Percentiles rank a stretch among this genome's conserved stretches.
phyloP scores from a whole-genome alignment of 495 filamentous ascomycete genomes.

The Podospora bellae-mahoneyi region DNA sequence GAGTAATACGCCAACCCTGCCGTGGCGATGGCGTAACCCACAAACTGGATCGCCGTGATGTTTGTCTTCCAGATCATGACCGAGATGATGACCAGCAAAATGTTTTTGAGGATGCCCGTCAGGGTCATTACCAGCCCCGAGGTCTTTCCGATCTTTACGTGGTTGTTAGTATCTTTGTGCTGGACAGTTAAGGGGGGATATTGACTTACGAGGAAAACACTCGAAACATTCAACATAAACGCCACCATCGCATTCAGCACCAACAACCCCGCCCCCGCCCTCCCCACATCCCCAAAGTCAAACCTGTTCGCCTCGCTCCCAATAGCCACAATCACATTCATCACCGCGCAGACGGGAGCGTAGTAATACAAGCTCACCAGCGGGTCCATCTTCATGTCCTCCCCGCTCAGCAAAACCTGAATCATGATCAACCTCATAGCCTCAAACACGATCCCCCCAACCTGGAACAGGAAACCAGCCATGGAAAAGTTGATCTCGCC shows the following conservation, averaged over 20 bases:
- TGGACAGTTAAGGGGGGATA: neutral
- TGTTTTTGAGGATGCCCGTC: slow-evolving; percentile 73
- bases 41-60: slow-evolving; percentile 55
- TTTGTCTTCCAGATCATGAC: slow-evolving; percentile 64
- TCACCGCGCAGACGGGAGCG: slow-evolving; percentile 70
- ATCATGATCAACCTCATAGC: slow-evolving; percentile 76
- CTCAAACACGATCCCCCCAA: slow-evolving; percentile 68
- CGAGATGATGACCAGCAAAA: slow-evolving; percentile 62
- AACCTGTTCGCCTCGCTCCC: slow-evolving; percentile 56
- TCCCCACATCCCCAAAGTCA: slow-evolving; percentile 48
- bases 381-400: slow-evolving; percentile 76
- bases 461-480: slow-evolving; percentile 66
- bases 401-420: slow-evolving; percentile 62
- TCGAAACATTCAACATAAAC: slow-evolving; percentile 72
- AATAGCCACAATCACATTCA: slow-evolving; percentile 68
- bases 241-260: slow-evolving; percentile 68
- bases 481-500: slow-evolving; percentile 73
- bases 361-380: slow-evolving; percentile 83
- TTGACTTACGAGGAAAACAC: slow-evolving; percentile 63
- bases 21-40: slow-evolving; percentile 66
- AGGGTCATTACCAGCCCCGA: slow-evolving; percentile 74
- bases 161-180: neutral
- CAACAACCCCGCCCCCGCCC: slow-evolving; percentile 57
- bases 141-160: slow-evolving; percentile 64
- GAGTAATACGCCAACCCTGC: slow-evolving; percentile 65